Evolutionary conservation across 257 asterid species (phyloP).

Genomic region (Capsicum baccatum): DNA sequence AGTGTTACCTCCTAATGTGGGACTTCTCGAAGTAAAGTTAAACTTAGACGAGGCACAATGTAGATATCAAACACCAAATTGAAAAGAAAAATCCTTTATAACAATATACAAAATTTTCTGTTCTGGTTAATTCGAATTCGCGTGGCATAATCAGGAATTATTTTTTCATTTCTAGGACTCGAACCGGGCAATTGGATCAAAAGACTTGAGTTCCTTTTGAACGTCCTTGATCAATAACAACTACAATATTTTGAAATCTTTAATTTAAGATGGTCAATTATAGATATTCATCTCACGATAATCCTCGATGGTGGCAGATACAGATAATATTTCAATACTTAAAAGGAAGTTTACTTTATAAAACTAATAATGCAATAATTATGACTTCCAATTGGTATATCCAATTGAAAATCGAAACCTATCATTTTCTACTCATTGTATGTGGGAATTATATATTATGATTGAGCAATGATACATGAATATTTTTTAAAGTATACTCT

Average conservation of each 20-base stretch:
- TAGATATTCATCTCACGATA: neutral
- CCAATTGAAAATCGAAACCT: neutral
- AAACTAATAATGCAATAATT: neutral
- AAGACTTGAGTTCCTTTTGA: neutral
- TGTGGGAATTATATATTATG: neutral
- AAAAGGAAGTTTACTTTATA: neutral
- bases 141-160: neutral
- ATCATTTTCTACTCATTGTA: conserved; percentile 1
- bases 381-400: neutral
- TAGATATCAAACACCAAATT: fast-evolving
- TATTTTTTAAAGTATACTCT: neutral
- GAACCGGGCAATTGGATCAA: neutral
- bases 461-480: neutral
- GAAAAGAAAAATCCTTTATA: neutral
- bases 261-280: neutral
- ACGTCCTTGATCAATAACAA: no score
- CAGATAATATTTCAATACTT: neutral
- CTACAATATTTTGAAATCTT: no score
- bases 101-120: neutral
- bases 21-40: neutral
- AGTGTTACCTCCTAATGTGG: neutral
- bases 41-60: fast-evolving
- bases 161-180: neutral
- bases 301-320: neutral
- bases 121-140: neutral